These are phyloP conservation scores for Cucurbita maxima DNA, from an alignment of 306 rosid genomes.

Conservation along the genomic window DNA sequence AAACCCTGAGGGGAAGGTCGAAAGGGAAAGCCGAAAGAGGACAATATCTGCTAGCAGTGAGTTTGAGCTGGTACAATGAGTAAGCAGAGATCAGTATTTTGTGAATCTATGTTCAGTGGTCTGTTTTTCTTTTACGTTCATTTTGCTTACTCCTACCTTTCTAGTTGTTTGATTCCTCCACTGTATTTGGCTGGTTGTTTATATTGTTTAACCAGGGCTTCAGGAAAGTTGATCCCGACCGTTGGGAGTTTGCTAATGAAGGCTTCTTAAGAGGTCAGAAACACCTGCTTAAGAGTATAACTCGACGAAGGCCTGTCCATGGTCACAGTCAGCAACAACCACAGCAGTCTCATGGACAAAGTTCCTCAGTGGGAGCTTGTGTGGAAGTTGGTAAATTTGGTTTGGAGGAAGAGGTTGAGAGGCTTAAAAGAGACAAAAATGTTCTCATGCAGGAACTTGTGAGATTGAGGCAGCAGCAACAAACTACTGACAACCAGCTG, in stretches of 20 bases:
- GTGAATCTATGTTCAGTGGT: background rate
- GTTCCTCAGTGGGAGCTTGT: slow-evolving; percentile 70
- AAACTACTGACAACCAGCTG: slow-evolving; percentile 78
- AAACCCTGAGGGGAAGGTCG: no score
- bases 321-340: slow-evolving; percentile 58
- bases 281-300: slow-evolving; percentile 73
- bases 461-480: slow-evolving; percentile 96
- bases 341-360: slow-evolving; percentile 62
- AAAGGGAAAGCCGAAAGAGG: no score
- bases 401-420: slow-evolving; percentile 92
- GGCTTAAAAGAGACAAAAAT: slow-evolving; percentile 92
- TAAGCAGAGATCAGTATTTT: background rate
- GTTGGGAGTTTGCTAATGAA: slow-evolving; percentile 98
- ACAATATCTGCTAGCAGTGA: no score
- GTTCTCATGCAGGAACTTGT: slow-evolving; percentile 98
- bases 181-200: background rate
- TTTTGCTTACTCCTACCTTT: background rate
- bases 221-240: slow-evolving; percentile 96
- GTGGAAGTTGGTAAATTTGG: slow-evolving; percentile 99
- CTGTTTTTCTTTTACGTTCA: background rate
- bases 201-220: slow-evolving; percentile 52
- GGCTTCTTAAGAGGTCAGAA: slow-evolving; percentile 90
- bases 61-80: no score
- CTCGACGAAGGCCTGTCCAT: slow-evolving; percentile 79
- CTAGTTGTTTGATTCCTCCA: slow-evolving; percentile 1